Base-by-base conservation (phyloP, 78 protist genomes). In the Dictyostelium brefeldianum region DNA sequence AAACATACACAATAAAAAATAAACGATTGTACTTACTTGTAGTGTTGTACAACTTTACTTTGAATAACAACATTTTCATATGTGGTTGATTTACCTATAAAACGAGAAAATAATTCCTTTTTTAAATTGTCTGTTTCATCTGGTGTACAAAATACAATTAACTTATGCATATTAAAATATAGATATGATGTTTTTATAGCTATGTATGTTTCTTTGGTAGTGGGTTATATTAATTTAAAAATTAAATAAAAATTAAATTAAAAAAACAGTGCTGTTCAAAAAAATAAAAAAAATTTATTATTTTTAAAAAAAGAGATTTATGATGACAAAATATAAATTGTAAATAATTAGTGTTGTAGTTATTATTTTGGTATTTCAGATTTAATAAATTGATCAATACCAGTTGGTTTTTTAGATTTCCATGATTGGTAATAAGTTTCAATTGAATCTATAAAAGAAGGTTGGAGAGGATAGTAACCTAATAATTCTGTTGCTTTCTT, bases 1-100 rank as follows among this genome's bases (percentile, higher is more conserved):
- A 22, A 25, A 62, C 9, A 27, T 5, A 27, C 3, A 20, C 1
- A 56, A 56, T 20, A 56, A 14, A 56, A 56, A 56, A 56, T 56
- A 4, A 17, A 12, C 12, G 14, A 53, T 4, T 15, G 1, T 17
- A 20, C 69, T 25, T 65, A 65, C 73, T 65, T 65, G 15, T 25
- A 65, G n/a, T 65, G 14, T 29, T 65, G 73, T 10, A 14, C 27
- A 4, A 65, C 73, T 65, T 65, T 65, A 29, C 47, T 29, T 65
- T 65, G 73, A 29, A 65, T 65, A 29, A 22, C 36, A 27, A 65
- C 73, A 65, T 65, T 31, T 29, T 65, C 73, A 29, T 65, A 65
- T 0, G 73, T 65, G 0, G 25, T n/a, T 3, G 73, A 29, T 22
- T 22, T 65, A 27, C 73, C 73, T 12, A 65, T 65, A 25, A 14